A percentile compares a stretch with the other conserved stretches of the same genome.
Conservation (phyloP, 208 protist genomes). For the Trypanosoma vivax region DNA sequence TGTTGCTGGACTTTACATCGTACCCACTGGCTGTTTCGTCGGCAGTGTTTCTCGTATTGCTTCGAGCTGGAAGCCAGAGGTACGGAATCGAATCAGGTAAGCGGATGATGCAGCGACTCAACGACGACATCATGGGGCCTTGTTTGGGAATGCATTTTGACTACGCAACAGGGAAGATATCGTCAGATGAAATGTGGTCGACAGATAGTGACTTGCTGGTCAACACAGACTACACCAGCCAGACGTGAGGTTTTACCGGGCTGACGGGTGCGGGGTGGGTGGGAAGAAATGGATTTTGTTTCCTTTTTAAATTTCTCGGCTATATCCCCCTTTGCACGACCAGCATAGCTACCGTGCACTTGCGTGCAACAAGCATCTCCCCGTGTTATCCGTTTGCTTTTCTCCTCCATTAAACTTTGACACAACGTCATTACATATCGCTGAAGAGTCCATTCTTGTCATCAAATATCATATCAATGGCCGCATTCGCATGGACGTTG, state of each 20-base stretch:
- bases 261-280: too few relatives aligned
- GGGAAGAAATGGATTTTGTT: too few relatives aligned
- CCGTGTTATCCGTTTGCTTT: too few relatives aligned
- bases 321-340: neutral
- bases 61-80: slow-evolving; percentile 59
- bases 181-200: slow-evolving; percentile 34
- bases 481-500: neutral
- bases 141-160: slow-evolving; percentile 77
- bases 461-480: too few relatives aligned
- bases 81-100: slow-evolving; percentile 79
- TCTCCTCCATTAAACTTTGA: too few relatives aligned
- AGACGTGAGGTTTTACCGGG: slow-evolving; percentile 4
- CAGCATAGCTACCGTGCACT: too few relatives aligned
- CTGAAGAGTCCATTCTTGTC: too few relatives aligned
- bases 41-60: slow-evolving; percentile 46
- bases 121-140: slow-evolving; percentile 67
- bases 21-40: slow-evolving; percentile 23
- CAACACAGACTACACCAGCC: slow-evolving; percentile 13
- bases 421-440: too few relatives aligned
- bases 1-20: slow-evolving; percentile 16
- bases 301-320: too few relatives aligned
- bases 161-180: slow-evolving; percentile 57
- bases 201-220: slow-evolving; percentile 1
- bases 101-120: slow-evolving; percentile 65
- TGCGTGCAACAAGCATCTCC: too few relatives aligned